phyloP scores from a whole-genome alignment of 495 filamentous ascomycete species.

The Amphirosellinia nigrospora region DNA sequence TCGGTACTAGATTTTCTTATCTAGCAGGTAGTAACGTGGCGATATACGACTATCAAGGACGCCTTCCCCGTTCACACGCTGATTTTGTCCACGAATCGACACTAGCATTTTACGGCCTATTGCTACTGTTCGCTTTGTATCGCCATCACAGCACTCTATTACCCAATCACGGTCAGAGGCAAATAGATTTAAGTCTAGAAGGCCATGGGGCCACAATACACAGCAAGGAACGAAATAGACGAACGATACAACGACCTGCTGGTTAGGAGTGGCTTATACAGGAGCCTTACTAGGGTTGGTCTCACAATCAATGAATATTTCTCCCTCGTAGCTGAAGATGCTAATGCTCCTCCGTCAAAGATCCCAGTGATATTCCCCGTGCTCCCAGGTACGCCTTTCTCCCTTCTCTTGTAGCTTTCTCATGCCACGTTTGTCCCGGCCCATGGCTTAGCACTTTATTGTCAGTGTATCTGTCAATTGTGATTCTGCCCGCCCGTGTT shows the following conservation, averaged over 20 bases:
- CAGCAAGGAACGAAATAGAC: not conserved
- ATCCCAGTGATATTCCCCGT: constrained; percentile 22
- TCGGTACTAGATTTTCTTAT: constrained; percentile 62
- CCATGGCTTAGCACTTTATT: not conserved
- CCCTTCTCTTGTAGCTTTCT: not conserved
- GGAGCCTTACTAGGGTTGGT: constrained; percentile 28
- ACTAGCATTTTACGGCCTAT: not conserved
- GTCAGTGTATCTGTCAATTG: not conserved
- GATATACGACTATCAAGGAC: not conserved
- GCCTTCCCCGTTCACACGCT: not conserved
- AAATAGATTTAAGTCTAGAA: not conserved
- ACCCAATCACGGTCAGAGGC: too few relatives aligned
- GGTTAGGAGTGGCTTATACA: not conserved
- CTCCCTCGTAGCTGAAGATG: constrained; percentile 22
- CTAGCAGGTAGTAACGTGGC: not conserved
- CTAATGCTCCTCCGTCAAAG: constrained; percentile 24
- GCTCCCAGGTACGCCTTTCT: constrained; percentile 22
- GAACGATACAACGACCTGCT: not conserved
- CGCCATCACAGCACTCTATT: not conserved
- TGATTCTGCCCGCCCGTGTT: not conserved
- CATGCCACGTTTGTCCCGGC: not conserved
- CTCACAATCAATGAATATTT: constrained; percentile 28
- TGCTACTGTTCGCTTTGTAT: not conserved
- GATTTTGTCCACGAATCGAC: not conserved
- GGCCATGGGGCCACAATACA: not conserved